Base-by-base conservation (phyloP, 169 alveolate species). In the Eimeria sp. region DNA sequence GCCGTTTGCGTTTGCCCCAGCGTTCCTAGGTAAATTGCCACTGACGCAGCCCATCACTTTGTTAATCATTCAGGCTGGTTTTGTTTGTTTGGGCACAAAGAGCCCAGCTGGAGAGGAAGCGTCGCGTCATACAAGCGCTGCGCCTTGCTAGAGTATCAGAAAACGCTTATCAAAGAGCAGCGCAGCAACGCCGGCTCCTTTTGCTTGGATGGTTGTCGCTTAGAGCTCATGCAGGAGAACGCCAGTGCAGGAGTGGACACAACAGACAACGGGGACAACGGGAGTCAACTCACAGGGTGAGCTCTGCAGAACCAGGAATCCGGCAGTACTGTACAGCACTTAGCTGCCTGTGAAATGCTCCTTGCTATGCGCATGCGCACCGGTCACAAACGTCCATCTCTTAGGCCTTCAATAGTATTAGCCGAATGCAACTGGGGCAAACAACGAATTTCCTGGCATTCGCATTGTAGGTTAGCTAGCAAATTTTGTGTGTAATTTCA, bases 91-190 rank as follows among this genome's bases (percentile, higher is more conserved):
- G 92, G 92, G 67, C 67, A 61, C 92, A 86, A 61, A 34, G 27
- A 58, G 80, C 78, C 58, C 92, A 34, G 63, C n/a, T 86, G 78
- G 34, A 54, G 34, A 78, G 92, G 63, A 78, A 86, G 16, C 92
- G 78, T 54, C 92, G 92, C 61, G 16, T 3, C 58, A 61, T 43
- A 27, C 58, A 34, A 30, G 51, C 49, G 58, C 40, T 61, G 80
- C 92, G 92, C 34, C 49, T 86, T n/a, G 92, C 80, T 20, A 47
- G 63, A 14, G 51, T 45, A 4, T 86, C 58, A 14, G 54, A 40
- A 13, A 47, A 47, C 11, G 75, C n/a, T 34, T 86, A 43, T 80
- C 92, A 47, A 34, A 70, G 30, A 30, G 58, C 92, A 14, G 40
- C 67, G 40, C 65, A 86, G 61, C 78, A 54, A 34, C 45, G 58